Evolutionary conservation across 2,329 filamentous ascomycete genomes (phyloP).

Genomic region (Ascochyta viciae-villosae): DNA sequence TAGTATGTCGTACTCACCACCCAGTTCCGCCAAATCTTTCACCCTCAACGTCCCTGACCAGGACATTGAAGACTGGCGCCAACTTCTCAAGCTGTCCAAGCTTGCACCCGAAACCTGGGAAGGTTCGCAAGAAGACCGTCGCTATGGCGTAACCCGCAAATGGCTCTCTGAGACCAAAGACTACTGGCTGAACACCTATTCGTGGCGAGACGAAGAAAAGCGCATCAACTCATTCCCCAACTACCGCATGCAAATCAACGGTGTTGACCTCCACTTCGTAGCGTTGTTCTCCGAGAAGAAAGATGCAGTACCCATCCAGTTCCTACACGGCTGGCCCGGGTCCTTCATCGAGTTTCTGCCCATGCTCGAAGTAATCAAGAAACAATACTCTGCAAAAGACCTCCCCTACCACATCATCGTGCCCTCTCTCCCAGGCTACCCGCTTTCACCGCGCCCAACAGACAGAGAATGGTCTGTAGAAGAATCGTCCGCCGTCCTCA

Average conservation of each 20-base stretch:
- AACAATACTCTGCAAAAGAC: constrained; percentile 57
- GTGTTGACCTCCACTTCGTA: constrained; percentile 60
- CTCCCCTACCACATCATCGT: constrained; percentile 66
- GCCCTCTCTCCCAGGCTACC: constrained; percentile 64
- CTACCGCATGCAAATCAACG: constrained; percentile 56
- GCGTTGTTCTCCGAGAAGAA: constrained; percentile 62
- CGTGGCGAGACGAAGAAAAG: constrained; percentile 48
- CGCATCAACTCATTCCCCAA: constrained; percentile 62
- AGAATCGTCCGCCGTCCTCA: constrained; percentile 55
- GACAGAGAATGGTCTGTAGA: constrained; percentile 54
- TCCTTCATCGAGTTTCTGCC: constrained; percentile 65
- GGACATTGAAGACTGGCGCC: constrained; percentile 44
- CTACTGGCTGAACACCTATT: constrained; percentile 49
- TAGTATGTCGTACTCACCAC: constrained; percentile 43
- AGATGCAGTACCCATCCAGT: constrained; percentile 61
- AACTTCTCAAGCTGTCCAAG: constrained; percentile 46
- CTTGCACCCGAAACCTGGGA: constrained; percentile 43
- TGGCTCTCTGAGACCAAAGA: constrained; percentile 48
- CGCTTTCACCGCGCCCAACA: constrained; percentile 56
- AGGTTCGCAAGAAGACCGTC: constrained; percentile 33
- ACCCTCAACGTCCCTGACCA: constrained; percentile 43
- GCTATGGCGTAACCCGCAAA: constrained; percentile 40
- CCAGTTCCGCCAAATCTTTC: constrained; percentile 40
- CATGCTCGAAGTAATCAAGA: constrained; percentile 55
- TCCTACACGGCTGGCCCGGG: constrained; percentile 65